phyloP scores from a whole-genome alignment of 1,284 basidiomycete species.

The Leccinum pachyderme region DNA sequence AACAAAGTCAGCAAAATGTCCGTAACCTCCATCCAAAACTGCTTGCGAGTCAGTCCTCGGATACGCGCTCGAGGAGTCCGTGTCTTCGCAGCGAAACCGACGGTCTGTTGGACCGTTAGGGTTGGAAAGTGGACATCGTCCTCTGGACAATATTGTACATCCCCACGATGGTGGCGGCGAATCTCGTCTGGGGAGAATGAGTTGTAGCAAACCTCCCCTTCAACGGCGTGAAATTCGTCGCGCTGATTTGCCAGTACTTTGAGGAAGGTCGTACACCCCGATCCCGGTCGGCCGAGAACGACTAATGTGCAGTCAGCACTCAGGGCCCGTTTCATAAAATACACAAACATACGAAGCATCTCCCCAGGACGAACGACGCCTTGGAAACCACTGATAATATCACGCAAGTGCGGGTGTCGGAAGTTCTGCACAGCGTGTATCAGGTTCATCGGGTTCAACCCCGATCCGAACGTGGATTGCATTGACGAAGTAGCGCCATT shows the following conservation, averaged over 20 bases:
- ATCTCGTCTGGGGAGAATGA: conserved; percentile 57
- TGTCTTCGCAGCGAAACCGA: conserved; percentile 61
- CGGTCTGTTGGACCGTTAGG: conserved; percentile 68
- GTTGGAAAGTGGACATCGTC: conserved; percentile 77
- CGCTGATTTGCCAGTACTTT: conserved; percentile 72
- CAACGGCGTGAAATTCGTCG: conserved; percentile 54
- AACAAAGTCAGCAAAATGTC: conserved; percentile 66
- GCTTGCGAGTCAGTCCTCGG: conserved; percentile 42
- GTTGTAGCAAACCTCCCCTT: conserved; percentile 69
- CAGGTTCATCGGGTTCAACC: conserved; percentile 37
- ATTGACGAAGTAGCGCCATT: conserved; percentile 36
- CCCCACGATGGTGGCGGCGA: conserved; percentile 57
- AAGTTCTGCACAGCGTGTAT: conserved; percentile 25
- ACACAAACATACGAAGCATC: conserved; percentile 49
- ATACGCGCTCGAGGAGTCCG: conserved; percentile 54
- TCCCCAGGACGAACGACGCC: conserved; percentile 57
- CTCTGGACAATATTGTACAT: conserved; percentile 67
- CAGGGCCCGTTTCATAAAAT: too few species aligned
- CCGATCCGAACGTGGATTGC: conserved; percentile 43
- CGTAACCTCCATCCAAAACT: conserved; percentile 47
- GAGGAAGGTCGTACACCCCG: conserved; percentile 75
- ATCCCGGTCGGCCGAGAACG: conserved; percentile 63
- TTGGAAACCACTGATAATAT: conserved; percentile 48
- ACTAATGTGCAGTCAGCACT: conserved; percentile 34
- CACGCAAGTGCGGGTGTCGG: conserved; percentile 41